Percentiles rank a stretch among this genome's conserved stretches.
These are phyloP conservation scores for Sporothrix brasiliensis DNA, from an alignment of 2,329 filamentous ascomycete species.

Conservation along the genomic window DNA sequence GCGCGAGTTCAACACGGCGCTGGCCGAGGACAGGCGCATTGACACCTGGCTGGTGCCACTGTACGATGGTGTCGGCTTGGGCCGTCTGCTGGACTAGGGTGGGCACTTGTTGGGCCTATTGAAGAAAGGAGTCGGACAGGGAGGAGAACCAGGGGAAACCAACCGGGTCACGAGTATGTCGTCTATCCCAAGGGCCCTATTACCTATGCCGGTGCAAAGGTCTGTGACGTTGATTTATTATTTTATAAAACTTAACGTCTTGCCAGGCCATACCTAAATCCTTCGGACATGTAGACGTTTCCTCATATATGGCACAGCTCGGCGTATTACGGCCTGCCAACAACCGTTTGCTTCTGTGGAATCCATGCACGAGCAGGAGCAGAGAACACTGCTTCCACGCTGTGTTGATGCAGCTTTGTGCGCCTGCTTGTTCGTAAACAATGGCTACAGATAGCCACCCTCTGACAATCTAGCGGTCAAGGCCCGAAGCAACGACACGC, in stretches of 20 bases:
- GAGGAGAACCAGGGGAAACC: neutral
- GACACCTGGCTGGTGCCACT: constrained; percentile 46
- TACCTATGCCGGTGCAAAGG: neutral
- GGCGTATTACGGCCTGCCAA: neutral
- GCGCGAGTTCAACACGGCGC: constrained; percentile 44
- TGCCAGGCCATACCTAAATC: no score
- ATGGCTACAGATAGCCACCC: no score
- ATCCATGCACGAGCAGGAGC: neutral
- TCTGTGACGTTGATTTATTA: no score
- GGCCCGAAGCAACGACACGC: no score
- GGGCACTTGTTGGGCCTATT: neutral
- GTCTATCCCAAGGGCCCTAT: neutral
- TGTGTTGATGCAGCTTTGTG: no score
- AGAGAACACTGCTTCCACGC: neutral
- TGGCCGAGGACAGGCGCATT: constrained; percentile 41
- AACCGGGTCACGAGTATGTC: neutral
- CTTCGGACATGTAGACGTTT: no score
- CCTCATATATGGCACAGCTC: neutral
- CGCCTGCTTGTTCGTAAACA: no score
- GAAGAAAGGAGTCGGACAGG: neutral
- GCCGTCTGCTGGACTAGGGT: constrained; percentile 39
- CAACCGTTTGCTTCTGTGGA: neutral
- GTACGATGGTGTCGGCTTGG: constrained; percentile 46
- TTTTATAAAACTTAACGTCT: no score
- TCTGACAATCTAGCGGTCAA: no score